Evolutionary conservation across 202 grass and related monocot species (phyloP).

Genomic region (Digitaria exilis): DNA sequence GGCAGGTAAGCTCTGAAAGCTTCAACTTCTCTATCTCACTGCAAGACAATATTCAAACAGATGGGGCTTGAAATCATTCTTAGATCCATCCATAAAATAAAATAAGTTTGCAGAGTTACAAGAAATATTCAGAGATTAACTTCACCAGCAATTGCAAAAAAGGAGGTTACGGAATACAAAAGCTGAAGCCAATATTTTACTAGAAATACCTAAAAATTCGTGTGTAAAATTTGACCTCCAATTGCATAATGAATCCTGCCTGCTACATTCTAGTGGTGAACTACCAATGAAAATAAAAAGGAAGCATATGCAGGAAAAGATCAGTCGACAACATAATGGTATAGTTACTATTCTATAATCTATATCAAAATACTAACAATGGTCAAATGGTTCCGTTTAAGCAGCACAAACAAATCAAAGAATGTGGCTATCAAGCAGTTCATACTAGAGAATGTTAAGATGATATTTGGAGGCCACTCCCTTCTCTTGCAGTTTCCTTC

Average conservation of each 20-base stretch:
- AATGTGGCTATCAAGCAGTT: background rate
- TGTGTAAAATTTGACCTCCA: background rate
- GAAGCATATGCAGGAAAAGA: background rate
- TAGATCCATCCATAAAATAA: background rate
- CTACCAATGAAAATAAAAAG: background rate
- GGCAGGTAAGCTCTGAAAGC: conserved; percentile 91
- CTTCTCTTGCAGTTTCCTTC: background rate
- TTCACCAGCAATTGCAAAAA: background rate
- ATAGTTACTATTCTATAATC: background rate
- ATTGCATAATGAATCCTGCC: background rate
- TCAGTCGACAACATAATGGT: background rate
- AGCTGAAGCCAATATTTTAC: background rate
- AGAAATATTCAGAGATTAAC: background rate
- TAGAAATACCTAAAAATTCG: background rate
- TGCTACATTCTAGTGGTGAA: background rate
- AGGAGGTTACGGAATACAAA: background rate
- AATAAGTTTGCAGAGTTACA: background rate
- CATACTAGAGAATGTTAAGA: background rate
- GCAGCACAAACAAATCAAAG: conserved; percentile 4
- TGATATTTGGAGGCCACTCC: background rate
- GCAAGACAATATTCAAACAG: conserved; percentile 38
- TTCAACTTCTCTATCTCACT: conserved; percentile 99
- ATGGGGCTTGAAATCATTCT: background rate
- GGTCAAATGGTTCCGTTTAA: background rate
- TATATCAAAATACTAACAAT: background rate